Base-by-base conservation (phyloP, 371 early-diverging fungal species). In the Blyttiomyces sp. region DNA sequence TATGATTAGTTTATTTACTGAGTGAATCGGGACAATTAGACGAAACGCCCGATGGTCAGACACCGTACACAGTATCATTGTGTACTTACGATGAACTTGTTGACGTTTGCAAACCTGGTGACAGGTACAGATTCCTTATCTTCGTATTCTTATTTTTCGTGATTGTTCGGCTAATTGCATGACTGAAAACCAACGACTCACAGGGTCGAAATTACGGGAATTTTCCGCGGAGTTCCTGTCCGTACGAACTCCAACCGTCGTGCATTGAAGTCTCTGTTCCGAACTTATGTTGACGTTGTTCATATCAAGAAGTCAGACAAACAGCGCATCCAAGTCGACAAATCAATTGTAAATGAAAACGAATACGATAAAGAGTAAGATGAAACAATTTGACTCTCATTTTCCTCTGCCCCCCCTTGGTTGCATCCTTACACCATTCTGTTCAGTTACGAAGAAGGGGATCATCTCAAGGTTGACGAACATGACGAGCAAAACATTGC, bases 11-110 rank as follows among this genome's bases (percentile, higher is more conserved):
- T n/a, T 49, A 13, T 9, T 44, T 45, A 23, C 28, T 50, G 7
- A 6, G 21, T 23, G 7, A 32, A 6, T 9, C 21, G 13, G 51
- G 17, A 24, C 11, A 32, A 6, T 32, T 59, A 88, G 98, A 99
- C 73, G 81, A 86, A 36, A 93, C 98, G 23, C 99, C 98, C 24
- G 99, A 98, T 72, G 99, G 99, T 26, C 95, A 98, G 69, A 99
- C 99, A 2, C 99, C 99, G 23, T 94, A 98, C 72, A 91, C 98
- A 0, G 91, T 99, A 19, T 87, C 98, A 0, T 64, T 99, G 66
- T 88, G 91, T 50, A 64, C 90, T 52, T 94, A 94, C 69, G 96
- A 96, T 64, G 95, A 96, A 68, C 77, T 98, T 46, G 97, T 98
- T 0, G 99, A 99, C 73, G 85, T 87, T 21, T 81, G 88, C 44